Percentiles rank a stretch among this genome's conserved stretches.
phyloP scores from a whole-genome alignment of 164 flowering plant species.

The Sextonia rubra region DNA sequence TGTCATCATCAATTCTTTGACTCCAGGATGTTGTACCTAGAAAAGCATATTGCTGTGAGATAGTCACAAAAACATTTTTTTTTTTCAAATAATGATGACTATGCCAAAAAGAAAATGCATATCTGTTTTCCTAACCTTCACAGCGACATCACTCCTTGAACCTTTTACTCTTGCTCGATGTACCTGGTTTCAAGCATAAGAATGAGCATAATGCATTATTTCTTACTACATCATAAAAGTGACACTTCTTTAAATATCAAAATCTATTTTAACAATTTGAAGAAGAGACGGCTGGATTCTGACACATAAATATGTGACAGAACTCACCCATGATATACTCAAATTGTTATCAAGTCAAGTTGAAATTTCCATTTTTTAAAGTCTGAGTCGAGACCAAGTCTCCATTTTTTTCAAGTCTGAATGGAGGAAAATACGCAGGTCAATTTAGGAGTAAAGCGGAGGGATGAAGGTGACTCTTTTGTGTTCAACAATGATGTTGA shows the following conservation, averaged over 20 bases:
- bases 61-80: neutral
- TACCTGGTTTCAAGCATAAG: constrained; percentile 46
- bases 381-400: too few relatives aligned
- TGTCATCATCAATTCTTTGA: constrained; percentile 88
- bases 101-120: neutral
- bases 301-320: neutral
- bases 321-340: neutral
- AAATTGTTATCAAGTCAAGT: too few relatives aligned
- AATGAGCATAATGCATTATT: constrained; percentile 1
- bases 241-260: neutral
- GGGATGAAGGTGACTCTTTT: too few relatives aligned
- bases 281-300: neutral
- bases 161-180: constrained; percentile 87
- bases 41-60: constrained; percentile 1
- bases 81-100: neutral
- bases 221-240: neutral
- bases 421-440: too few relatives aligned
- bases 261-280: neutral
- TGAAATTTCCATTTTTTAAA: too few relatives aligned
- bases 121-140: constrained; percentile 59
- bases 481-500: too few relatives aligned
- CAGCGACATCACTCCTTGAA: constrained; percentile 71
- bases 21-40: constrained; percentile 99
- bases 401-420: too few relatives aligned
- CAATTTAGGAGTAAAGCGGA: too few relatives aligned